These are phyloP conservation scores for Paradendryphiella salina DNA, from an alignment of 2,329 filamentous ascomycete genomes.

Conservation along the genomic window DNA sequence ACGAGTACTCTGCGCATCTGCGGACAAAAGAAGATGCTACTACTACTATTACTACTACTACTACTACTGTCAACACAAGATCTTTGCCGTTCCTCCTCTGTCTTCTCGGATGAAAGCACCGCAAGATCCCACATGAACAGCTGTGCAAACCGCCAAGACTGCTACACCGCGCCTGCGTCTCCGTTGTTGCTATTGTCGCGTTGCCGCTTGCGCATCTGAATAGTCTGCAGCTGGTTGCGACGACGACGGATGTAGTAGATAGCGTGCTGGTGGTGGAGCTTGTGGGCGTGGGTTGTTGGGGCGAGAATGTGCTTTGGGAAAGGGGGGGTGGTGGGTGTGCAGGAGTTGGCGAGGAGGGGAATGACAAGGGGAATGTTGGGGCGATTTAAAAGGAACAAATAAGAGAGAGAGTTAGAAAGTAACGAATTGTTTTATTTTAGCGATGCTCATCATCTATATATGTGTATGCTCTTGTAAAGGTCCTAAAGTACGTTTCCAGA, in stretches of 20 bases:
- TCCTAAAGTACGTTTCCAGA: no score
- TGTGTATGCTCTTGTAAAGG: no score
- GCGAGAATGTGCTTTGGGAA: slow-evolving; percentile 36
- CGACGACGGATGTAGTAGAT: slow-evolving; percentile 46
- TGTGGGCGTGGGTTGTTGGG: slow-evolving; percentile 36
- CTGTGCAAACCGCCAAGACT: slow-evolving; percentile 58
- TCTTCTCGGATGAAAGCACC: no score
- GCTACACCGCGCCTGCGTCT: slow-evolving; percentile 55
- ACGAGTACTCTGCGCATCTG: slow-evolving; percentile 64
- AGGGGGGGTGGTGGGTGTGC: slow-evolving; percentile 40
- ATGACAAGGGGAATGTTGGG: slow-evolving; percentile 28
- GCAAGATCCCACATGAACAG: slow-evolving; percentile 54
- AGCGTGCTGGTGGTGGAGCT: slow-evolving; percentile 44
- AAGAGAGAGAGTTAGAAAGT: no score
- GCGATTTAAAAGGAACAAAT: not conserved
- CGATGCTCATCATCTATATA: no score
- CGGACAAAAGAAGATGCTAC: slow-evolving; percentile 45
- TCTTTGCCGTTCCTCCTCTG: no score
- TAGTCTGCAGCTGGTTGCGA: slow-evolving; percentile 46
- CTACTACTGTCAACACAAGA: no score
- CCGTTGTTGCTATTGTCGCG: slow-evolving; percentile 58
- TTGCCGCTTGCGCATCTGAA: slow-evolving; percentile 55
- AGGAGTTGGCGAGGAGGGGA: slow-evolving; percentile 37
- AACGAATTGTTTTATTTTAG: no score
- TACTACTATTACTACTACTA: no score